Conservation (phyloP, 345 rosid species). For the Stellera chamaejasme region DNA sequence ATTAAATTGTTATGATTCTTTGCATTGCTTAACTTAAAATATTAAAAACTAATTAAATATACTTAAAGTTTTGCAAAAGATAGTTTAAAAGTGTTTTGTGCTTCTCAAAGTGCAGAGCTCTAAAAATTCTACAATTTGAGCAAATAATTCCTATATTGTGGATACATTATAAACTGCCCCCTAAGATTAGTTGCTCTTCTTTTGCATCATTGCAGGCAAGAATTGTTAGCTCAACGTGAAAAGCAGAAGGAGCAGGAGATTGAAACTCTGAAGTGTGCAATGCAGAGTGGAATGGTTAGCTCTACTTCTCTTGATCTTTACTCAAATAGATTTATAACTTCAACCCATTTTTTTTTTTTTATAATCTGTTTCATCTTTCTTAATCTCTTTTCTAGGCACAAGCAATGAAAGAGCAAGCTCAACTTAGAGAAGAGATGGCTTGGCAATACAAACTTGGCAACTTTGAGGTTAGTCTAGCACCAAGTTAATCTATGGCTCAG, state of each 20-base stretch:
- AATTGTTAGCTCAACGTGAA: constrained; percentile 66
- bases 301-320: neutral
- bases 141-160: no score
- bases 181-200: neutral
- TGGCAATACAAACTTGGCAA: constrained; percentile 88
- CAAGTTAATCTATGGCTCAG: neutral
- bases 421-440: constrained; percentile 87
- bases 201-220: constrained; percentile 46
- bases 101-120: no score
- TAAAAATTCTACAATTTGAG: no score
- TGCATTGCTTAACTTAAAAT: no score
- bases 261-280: constrained; percentile 55
- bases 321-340: neutral
- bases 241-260: constrained; percentile 88
- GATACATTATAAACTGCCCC: no score
- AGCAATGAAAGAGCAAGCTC: constrained; percentile 97
- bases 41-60: no score
- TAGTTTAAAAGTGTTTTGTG: no score
- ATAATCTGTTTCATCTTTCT: neutral
- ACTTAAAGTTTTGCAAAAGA: no score
- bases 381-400: constrained; percentile 48
- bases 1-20: no score
- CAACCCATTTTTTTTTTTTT: neutral
- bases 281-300: constrained; percentile 99
- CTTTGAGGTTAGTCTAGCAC: constrained; percentile 46